These are phyloP conservation scores for Plenodomus tracheiphilus DNA, from an alignment of 2,329 filamentous ascomycete genomes.

Conservation along the genomic window DNA sequence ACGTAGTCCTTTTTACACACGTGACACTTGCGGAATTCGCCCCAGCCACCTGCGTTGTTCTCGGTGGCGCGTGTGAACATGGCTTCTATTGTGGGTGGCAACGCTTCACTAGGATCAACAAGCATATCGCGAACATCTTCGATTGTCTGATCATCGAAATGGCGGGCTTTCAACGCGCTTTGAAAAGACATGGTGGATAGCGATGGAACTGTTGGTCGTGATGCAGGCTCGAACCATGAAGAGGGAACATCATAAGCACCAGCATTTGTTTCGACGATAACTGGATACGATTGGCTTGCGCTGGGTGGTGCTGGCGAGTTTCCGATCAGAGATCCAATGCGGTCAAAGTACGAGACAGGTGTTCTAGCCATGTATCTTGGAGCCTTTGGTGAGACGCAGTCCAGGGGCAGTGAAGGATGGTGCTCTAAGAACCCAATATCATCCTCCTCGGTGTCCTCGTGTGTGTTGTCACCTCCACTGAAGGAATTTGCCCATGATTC, in stretches of 20 bases:
- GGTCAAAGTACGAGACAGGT: conserved; percentile 25
- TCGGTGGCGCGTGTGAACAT: conserved; percentile 19
- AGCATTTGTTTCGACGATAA: conserved; percentile 22
- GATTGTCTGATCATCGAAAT: conserved; percentile 3
- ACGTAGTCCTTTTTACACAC: conserved; percentile 31
- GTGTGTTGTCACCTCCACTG: conserved; percentile 1
- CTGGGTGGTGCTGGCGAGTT: conserved; percentile 14
- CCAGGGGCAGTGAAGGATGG: conserved; percentile 3
- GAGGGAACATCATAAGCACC: conserved; percentile 22
- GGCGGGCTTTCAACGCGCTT: conserved; percentile 11
- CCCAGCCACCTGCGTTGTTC: conserved; percentile 16
- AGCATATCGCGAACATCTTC: conserved; percentile 8
- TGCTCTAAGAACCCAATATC: conserved; percentile 15
- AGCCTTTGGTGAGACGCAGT: background rate
- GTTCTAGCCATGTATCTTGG: conserved; percentile 23
- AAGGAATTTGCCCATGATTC: conserved; percentile 18
- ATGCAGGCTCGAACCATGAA: conserved; percentile 20
- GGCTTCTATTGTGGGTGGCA: conserved; percentile 11
- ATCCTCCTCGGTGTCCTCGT: background rate
- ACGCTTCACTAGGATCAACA: background rate
- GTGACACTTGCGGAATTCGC: conserved; percentile 28
- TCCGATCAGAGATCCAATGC: conserved; percentile 16
- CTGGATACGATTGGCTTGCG: conserved; percentile 7
- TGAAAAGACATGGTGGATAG: conserved; percentile 20
- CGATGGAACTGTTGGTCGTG: conserved; percentile 11